A percentile compares a stretch with the other conserved stretches of the same genome.
These are phyloP conservation scores for Ensete ventricosum DNA, from an alignment of 176 grass and related monocot species.

Conservation along the genomic window DNA sequence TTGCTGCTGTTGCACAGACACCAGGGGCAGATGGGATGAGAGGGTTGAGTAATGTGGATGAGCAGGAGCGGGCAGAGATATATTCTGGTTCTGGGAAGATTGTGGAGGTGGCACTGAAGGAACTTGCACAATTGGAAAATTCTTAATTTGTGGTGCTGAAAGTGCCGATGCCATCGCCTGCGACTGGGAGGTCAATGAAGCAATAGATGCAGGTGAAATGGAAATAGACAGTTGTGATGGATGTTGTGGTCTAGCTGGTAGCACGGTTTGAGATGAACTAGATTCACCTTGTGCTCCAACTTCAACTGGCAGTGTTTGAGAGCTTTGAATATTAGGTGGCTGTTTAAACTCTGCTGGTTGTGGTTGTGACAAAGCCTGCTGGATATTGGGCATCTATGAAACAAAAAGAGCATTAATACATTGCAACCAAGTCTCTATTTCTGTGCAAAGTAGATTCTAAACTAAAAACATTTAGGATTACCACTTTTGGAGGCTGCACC, in stretches of 20 bases:
- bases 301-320: constrained; percentile 34
- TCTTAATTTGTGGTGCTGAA: constrained; percentile 41
- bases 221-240: constrained; percentile 31
- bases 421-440: neutral
- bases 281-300: constrained; percentile 26
- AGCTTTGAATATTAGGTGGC: constrained; percentile 25
- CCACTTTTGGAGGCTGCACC: constrained; percentile 77
- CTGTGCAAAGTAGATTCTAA: neutral
- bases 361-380: constrained; percentile 30
- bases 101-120: constrained; percentile 35
- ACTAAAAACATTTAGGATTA: constrained; percentile 27
- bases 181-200: constrained; percentile 35
- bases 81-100: constrained; percentile 50
- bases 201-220: constrained; percentile 35
- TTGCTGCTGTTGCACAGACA: constrained; percentile 41
- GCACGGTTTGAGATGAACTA: constrained; percentile 28
- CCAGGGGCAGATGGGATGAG: constrained; percentile 42
- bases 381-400: constrained; percentile 34
- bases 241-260: constrained; percentile 37
- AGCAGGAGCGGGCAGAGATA: constrained; percentile 30
- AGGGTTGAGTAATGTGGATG: constrained; percentile 48
- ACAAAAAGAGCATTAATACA: constrained; percentile 11
- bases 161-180: constrained; percentile 24
- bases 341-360: constrained; percentile 34
- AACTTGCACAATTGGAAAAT: constrained; percentile 34